A percentile compares a stretch with the other conserved stretches of the same genome.
These are phyloP conservation scores for Cadophora malorum DNA, from an alignment of 2,329 filamentous ascomycete species.

Conservation along the genomic window DNA sequence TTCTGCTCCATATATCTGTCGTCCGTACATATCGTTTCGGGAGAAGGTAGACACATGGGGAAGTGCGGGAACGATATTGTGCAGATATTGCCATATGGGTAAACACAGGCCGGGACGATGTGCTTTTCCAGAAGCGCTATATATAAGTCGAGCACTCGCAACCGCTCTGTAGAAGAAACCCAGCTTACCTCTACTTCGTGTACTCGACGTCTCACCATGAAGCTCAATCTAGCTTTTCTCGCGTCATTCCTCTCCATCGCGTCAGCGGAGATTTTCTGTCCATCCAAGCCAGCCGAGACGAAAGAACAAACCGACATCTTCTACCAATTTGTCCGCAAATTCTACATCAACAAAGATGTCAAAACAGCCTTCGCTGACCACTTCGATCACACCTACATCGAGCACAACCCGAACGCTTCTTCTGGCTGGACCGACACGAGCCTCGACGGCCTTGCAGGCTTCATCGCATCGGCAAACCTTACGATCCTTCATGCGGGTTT, in stretches of 20 bases:
- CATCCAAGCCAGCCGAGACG: constrained; percentile 24
- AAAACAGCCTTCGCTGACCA: constrained; percentile 29
- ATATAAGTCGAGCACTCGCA: not conserved
- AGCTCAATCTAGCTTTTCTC: not conserved
- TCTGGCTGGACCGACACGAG: constrained; percentile 27
- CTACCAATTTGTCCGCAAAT: constrained; percentile 29
- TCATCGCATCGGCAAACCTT: constrained; percentile 18
- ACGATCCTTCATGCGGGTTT: constrained; percentile 22
- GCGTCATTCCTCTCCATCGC: not conserved
- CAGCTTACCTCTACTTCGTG: not conserved
- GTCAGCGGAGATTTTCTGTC: constrained; percentile 27
- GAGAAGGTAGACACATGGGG: not conserved
- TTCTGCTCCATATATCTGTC: too few species aligned
- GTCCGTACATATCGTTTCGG: too few species aligned
- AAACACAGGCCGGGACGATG: not conserved
- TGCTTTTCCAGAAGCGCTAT: not conserved
- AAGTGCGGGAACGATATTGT: not conserved
- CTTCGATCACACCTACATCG: constrained; percentile 33
- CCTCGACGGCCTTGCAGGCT: constrained; percentile 22
- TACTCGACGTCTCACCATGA: not conserved
- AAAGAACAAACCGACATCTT: constrained; percentile 31
- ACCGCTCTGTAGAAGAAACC: not conserved
- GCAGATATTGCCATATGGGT: not conserved
- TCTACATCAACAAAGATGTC: constrained; percentile 34
- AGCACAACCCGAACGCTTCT: constrained; percentile 35